Evolutionary conservation across 2,329 filamentous ascomycete genomes (phyloP).

Genomic region (Ophiognomonia clavigignenti-juglandacearum): DNA sequence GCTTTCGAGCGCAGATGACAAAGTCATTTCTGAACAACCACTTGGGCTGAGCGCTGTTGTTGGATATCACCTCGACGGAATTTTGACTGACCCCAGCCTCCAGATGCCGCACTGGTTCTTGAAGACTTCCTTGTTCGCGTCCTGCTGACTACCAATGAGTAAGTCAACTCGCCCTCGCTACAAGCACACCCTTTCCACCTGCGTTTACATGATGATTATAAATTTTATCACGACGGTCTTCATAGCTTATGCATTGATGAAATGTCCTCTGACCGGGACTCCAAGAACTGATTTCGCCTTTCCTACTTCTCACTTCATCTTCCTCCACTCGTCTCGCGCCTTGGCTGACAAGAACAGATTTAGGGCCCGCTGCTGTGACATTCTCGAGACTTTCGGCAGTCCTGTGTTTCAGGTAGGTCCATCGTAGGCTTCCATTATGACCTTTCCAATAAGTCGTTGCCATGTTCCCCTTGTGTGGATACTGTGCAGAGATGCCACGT

Average conservation of each 20-base stretch:
- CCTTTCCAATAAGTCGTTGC: too few relatives aligned
- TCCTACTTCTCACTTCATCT: background rate
- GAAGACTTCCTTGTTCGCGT: background rate
- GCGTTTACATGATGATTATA: constrained; percentile 60
- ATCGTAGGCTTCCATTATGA: too few relatives aligned
- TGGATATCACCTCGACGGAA: constrained; percentile 14
- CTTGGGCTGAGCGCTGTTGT: constrained; percentile 3
- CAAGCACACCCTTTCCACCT: background rate
- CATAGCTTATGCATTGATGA: constrained; percentile 79
- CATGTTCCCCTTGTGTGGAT: too few relatives aligned
- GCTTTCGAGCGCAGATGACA: constrained; percentile 53
- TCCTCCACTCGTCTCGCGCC: background rate
- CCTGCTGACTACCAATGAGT: background rate
- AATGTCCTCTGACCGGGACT: constrained; percentile 70
- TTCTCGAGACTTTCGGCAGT: background rate
- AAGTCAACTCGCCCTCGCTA: background rate
- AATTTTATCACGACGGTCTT: constrained; percentile 82
- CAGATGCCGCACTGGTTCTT: background rate
- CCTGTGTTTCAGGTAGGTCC: background rate
- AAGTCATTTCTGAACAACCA: constrained; percentile 36
- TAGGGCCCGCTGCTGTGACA: background rate
- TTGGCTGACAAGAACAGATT: constrained; percentile 7
- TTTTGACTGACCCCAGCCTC: constrained; percentile 24
- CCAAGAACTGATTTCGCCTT: constrained; percentile 29
- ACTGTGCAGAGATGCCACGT: too few relatives aligned